Base-by-base conservation (phyloP, 139 green algal species). In the Desmodesmus armatus region DNA sequence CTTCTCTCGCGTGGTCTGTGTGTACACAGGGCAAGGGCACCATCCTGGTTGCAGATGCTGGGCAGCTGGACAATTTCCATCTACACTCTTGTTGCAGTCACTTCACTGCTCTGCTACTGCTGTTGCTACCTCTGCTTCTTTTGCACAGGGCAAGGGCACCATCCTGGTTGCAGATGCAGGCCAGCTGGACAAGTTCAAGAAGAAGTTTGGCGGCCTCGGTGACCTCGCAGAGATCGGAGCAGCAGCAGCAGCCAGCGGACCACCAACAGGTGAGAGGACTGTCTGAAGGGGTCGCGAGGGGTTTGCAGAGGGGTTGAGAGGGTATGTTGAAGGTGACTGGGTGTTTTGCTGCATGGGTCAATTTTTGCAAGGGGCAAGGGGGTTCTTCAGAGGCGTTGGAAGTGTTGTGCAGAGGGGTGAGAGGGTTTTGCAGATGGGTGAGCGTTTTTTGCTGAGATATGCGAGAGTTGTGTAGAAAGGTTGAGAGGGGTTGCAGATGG, bases 1-100 rank as follows among this genome's bases (percentile, higher is more conserved):
- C 65, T 72, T 31, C 65, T 47, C 31, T 15, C n/a, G n/a, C n/a
- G n/a, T n/a, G n/a, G n/a, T n/a, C n/a, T n/a, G n/a, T n/a, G n/a
- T n/a, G n/a, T n/a, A 33, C 71, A 55, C 53, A 72, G 62, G 81
- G 81, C 33, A 62, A 72, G 25, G 74, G 29, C 70, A 87, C 44
- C n/a, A 88, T 80, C 2, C 87, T 98, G 35, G 74, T 98, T 0
- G 85, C 93, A 13, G 94, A 98, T 73, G 94, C 96, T 80, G 95
- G 94, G 11, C 94, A 95, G 80, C 92, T 99, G 44, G 96, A 96
- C 92, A 93, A 92, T 69, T 99, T 98, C 91, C 96, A 96, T n/a
- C n/a, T n/a, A n/a, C n/a, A n/a, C n/a, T n/a, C n/a, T n/a, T 55
- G 47, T 13, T 55, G 47, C 7, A 7, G 47, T 55, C 47, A 55